Conservation (phyloP, 108 stramenopile species). For the Cylindrotheca closterium region DNA sequence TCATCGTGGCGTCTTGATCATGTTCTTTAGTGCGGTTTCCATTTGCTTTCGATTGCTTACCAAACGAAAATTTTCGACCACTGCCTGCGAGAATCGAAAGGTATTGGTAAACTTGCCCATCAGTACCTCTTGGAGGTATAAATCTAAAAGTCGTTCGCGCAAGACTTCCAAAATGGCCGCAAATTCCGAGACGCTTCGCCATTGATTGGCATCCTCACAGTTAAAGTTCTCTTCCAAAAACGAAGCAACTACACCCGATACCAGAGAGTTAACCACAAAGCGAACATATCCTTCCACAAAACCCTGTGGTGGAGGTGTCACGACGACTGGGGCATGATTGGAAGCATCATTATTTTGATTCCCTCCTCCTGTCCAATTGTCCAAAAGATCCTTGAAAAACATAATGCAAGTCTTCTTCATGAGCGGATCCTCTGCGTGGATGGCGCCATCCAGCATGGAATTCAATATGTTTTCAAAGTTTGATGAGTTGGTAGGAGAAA, state of each 20-base stretch:
- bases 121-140: conserved; percentile 12
- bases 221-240: conserved; percentile 13
- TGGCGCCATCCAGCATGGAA: conserved; percentile 57
- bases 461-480: conserved; percentile 54
- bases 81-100: conserved; percentile 4
- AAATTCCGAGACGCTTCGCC: conserved; percentile 22
- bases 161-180: conserved; percentile 22
- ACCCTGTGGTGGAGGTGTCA: neutral
- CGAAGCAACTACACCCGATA: conserved; percentile 20
- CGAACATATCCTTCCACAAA: conserved; percentile 20
- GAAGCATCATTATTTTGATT: neutral
- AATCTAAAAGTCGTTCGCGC: conserved; percentile 11
- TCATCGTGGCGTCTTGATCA: too few species aligned
- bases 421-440: conserved; percentile 47
- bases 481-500: conserved; percentile 46
- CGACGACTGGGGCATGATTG: neutral
- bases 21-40: conserved; percentile 12
- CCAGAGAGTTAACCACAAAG: conserved; percentile 11
- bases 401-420: conserved; percentile 64
- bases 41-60: conserved; percentile 14
- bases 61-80: conserved; percentile 17
- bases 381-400: conserved; percentile 57
- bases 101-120: conserved; percentile 7
- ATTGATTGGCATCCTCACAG: conserved; percentile 25
- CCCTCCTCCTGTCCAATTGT: conserved; percentile 40